Base-by-base conservation (phyloP, 2,329 filamentous ascomycete species). In the Sclerotinia spermophila region DNA sequence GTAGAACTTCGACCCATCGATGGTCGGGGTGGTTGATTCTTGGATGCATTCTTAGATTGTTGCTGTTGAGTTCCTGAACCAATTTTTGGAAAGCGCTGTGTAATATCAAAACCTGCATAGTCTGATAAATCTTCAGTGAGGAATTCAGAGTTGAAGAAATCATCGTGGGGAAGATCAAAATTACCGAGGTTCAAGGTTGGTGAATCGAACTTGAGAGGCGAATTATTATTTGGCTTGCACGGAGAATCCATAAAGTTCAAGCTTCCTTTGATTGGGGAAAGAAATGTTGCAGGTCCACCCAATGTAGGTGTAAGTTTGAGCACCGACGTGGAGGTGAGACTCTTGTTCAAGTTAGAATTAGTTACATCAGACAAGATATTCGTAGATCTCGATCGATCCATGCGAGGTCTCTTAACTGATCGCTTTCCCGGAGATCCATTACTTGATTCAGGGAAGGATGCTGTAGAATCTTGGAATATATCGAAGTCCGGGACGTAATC, bases 21-120 rank as follows among this genome's bases (percentile, higher is more conserved):
- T n/a, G 75, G 74, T 73, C 78, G 73, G 21, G 73, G 67, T 45
- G 59, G 69, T 51, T 72, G 71, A 17, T 71, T 60, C 60, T 76
- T 78, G 35, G 75, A 74, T 35, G 74, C 74, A 40, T 67, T 75
- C 45, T 72, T 72, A n/a, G 73, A 73, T 44, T 72, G 68, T 44
- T 76, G 74, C 33, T 55, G 66, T 51, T 66, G 71, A 51, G 68
- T 67, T 56, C 90, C 90, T 77, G 77, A 72, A 11, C 91, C 91
- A 78, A 94, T 93, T 82, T 90, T 91, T 78, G 90, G 87, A 76
- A 93, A 94, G 15, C 90, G 90, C 77, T 92, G 89, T 60, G 92
- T 85, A 74, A 94, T 90, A 76, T 94, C 91, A 66, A 93, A 85
- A 1, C 86, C 87, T 21, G 86, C 81, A 71, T 83, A 84, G 58